Percentiles rank a stretch among this genome's conserved stretches.
Evolutionary conservation across 495 filamentous ascomycete species (phyloP).

Genomic region (Penicillium lividum): DNA sequence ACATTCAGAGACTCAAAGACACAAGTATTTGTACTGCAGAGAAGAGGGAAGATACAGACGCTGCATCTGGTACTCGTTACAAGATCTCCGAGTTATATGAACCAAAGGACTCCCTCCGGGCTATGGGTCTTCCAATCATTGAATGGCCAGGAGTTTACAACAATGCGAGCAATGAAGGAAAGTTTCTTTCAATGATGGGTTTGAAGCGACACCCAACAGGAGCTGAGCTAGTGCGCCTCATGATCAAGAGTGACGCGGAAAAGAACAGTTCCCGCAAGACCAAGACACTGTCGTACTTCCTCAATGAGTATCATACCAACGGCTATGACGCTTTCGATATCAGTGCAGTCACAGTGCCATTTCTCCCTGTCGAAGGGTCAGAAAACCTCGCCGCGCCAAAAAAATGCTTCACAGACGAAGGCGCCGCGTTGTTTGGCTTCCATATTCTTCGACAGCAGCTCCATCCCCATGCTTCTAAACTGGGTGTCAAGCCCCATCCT

Average conservation of each 20-base stretch:
- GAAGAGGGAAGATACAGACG: conserved; percentile 29
- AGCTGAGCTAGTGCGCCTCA: conserved; percentile 70
- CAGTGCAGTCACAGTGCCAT: conserved; percentile 56
- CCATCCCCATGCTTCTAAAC: conserved; percentile 72
- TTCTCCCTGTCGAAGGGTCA: conserved; percentile 70
- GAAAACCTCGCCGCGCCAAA: conserved; percentile 66
- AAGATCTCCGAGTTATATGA: conserved; percentile 84
- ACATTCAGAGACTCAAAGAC: conserved; percentile 74
- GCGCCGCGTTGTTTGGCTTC: conserved; percentile 75
- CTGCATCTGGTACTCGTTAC: conserved; percentile 58
- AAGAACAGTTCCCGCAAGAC: conserved; percentile 57
- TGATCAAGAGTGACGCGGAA: conserved; percentile 58
- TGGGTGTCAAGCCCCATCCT: conserved; percentile 81
- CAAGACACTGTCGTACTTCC: conserved; percentile 77
- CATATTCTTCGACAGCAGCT: conserved; percentile 71
- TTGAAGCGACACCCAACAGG: conserved; percentile 68
- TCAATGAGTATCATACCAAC: conserved; percentile 74
- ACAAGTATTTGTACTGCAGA: conserved; percentile 84
- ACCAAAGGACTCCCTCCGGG: conserved; percentile 68
- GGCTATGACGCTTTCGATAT: conserved; percentile 66
- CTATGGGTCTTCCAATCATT: conserved; percentile 72
- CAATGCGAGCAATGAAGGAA: conserved; percentile 63
- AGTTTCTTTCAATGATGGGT: conserved; percentile 70
- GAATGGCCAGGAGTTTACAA: conserved; percentile 78
- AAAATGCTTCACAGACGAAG: conserved; percentile 79